A percentile compares a stretch with the other conserved stretches of the same genome.
Evolutionary conservation across 345 rosid species (phyloP).

Genomic region (Syzygium jambos): DNA sequence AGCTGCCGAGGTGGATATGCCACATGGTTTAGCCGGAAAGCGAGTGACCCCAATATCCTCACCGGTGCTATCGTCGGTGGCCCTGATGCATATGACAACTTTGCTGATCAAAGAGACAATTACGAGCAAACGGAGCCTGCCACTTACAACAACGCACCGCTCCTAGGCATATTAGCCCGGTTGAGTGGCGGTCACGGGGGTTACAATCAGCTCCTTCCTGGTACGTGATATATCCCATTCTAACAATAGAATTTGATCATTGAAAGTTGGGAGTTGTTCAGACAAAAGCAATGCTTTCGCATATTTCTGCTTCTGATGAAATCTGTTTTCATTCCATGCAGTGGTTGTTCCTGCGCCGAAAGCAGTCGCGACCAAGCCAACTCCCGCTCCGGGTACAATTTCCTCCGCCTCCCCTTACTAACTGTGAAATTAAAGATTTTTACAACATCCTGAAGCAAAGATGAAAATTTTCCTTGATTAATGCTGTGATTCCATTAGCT

Average conservation of each 20-base stretch:
- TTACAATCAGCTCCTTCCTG: conserved; percentile 89
- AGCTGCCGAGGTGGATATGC: conserved; percentile 95
- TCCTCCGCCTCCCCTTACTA: background rate
- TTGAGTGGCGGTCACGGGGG: conserved; percentile 56
- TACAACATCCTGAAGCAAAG: background rate
- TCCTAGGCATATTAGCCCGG: conserved; percentile 86
- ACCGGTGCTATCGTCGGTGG: conserved; percentile 92
- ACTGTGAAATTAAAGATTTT: too few species aligned
- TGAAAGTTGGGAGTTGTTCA: background rate
- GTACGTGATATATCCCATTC: conserved; percentile 12
- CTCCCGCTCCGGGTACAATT: conserved; percentile 56
- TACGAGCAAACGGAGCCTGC: conserved; percentile 99
- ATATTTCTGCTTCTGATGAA: background rate
- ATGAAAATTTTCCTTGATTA: background rate
- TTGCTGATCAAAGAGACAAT: conserved; percentile 88
- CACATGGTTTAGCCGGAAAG: conserved; percentile 72
- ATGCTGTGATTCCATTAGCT: background rate
- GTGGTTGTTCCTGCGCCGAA: conserved; percentile 44
- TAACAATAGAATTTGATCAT: background rate
- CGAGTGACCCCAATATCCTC: conserved; percentile 84
- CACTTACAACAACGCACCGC: conserved; percentile 95
- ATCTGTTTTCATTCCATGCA: conserved; percentile 10
- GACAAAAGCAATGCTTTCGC: background rate
- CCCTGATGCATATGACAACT: conserved; percentile 92
- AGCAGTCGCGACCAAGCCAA: conserved; percentile 24